These are phyloP conservation scores for Mixia osmundae DNA, from an alignment of 1,284 basidiomycete genomes.

Conservation along the genomic window DNA sequence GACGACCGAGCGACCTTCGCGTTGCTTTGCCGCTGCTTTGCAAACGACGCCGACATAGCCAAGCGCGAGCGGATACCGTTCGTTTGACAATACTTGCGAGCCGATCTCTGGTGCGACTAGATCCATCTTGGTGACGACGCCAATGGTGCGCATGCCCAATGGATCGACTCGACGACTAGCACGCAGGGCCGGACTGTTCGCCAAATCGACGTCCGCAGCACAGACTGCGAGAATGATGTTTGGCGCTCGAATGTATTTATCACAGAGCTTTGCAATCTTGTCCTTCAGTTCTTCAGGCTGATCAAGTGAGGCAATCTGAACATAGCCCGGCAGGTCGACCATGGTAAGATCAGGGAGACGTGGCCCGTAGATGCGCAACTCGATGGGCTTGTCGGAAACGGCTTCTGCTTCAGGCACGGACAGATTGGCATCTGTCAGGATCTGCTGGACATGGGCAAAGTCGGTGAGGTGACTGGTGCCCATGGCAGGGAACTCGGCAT, in stretches of 20 bases:
- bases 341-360: constrained; percentile 89
- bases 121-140: constrained; percentile 98
- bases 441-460: constrained; percentile 73
- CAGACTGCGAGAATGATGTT: constrained; percentile 97
- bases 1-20: constrained; percentile 4
- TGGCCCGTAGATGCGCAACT: constrained; percentile 86
- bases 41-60: constrained; percentile 96
- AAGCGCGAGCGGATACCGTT: constrained; percentile 87
- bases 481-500: constrained; percentile 79
- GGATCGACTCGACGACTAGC: constrained; percentile 88
- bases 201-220: constrained; percentile 91
- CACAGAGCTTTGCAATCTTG: constrained; percentile 70
- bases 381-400: constrained; percentile 84
- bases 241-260: constrained; percentile 89
- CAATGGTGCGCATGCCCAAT: constrained; percentile 78
- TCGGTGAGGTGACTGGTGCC: constrained; percentile 70
- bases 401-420: constrained; percentile 69
- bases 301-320: constrained; percentile 83
- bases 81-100: constrained; percentile 56
- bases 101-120: constrained; percentile 68
- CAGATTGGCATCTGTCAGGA: constrained; percentile 82
- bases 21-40: constrained; percentile 30
- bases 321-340: constrained; percentile 92
- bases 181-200: constrained; percentile 84
- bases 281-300: constrained; percentile 87